Conservation (phyloP, 768 basidiomycete genomes). For the Suillus spraguei region DNA sequence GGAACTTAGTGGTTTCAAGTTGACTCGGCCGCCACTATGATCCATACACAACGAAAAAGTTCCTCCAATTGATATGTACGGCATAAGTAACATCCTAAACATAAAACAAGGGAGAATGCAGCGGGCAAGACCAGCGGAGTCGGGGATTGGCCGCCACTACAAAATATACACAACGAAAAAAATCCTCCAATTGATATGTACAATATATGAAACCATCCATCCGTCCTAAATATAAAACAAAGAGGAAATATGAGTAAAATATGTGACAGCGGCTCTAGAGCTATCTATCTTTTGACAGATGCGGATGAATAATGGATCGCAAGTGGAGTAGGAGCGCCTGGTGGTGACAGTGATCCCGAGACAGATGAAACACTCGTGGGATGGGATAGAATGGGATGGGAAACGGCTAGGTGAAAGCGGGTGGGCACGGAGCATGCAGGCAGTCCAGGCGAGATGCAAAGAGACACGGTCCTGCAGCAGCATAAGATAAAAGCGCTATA, state of each 20-base stretch:
- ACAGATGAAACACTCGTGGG: not conserved
- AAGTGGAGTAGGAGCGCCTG: not conserved
- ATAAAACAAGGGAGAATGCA: too few species aligned
- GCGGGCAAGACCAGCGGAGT: too few species aligned
- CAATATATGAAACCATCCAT: not conserved
- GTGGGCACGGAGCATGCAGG: not conserved
- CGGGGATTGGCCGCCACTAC: too few species aligned
- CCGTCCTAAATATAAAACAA: not conserved
- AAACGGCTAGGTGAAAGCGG: not conserved
- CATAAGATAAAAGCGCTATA: not conserved
- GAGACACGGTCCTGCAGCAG: not conserved
- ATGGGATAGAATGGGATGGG: not conserved
- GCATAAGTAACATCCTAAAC: too few species aligned
- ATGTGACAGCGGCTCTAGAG: conserved; percentile 7
- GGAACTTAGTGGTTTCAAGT: too few species aligned
- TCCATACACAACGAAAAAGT: not conserved
- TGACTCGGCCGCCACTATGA: too few species aligned
- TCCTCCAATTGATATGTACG: not conserved
- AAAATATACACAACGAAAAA: not conserved
- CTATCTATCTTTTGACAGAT: not conserved
- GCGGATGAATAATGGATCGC: not conserved
- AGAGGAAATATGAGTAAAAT: not conserved
- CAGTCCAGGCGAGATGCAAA: not conserved
- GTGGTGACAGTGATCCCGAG: not conserved
- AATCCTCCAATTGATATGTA: not conserved